Base-by-base conservation (phyloP, 2,329 filamentous ascomycete species). In the Didymella arachidicola region DNA sequence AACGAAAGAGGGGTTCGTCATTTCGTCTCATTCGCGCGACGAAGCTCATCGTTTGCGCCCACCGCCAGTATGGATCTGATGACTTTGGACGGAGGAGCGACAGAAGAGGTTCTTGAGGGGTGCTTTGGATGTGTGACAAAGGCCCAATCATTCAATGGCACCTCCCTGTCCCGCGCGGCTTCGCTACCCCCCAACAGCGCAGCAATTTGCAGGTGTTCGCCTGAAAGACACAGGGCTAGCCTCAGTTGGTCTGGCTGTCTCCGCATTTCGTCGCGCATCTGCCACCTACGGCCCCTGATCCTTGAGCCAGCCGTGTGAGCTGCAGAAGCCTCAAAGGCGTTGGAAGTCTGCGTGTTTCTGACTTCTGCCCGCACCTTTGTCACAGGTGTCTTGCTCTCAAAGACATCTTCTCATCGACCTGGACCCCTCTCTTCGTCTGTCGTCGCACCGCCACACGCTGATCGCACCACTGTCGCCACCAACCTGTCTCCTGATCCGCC, bases 321-420 rank as follows among this genome's bases (percentile, higher is more conserved):
- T 73, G 72, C 72, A 74, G 71, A 77, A 75, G 72, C 74, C 73
- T 76, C 74, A 77, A 76, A 77, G 73, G 73, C 72, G 73, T 76
- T 74, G 70, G 59, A 66, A 54, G 65, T 70, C 68, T 72, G 70
- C 72, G 64, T 68, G 68, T 66, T 65, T 71, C 66, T 71, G 63
- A 66, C 64, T 64, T 71, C 64, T 70, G 68, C 66, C 67, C 71
- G 65, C 64, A 66, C 62, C 67, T 72, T 66, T 72, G 72, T 70
- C 65, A 73, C 73, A 72, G 71, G 64, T 63, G 69, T 69, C 65
- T 62, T 71, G 66, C 65, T 63, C 36, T 64, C 65, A 61, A 68
- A 63, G 59, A 60, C 58, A 63, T 69, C 55, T 57, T 62, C 61
- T 60, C 62, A 41, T 63, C 58, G 65, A 62, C 54, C 67, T 58